These are phyloP conservation scores for Zizania palustris DNA, from an alignment of 202 grass and related monocot species.

Conservation along the genomic window DNA sequence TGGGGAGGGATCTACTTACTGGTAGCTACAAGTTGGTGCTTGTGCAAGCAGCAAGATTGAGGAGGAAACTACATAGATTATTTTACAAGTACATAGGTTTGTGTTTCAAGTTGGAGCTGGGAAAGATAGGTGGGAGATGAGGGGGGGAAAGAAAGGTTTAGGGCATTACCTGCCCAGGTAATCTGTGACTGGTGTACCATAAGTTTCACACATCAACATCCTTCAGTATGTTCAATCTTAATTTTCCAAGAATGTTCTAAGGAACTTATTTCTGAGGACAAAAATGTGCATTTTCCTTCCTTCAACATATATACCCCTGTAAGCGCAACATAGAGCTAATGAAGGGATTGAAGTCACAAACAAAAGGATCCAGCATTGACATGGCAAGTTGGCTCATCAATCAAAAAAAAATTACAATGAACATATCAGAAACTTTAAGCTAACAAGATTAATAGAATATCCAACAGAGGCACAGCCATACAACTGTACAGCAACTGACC, in stretches of 20 bases:
- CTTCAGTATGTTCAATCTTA: slow-evolving; percentile 4
- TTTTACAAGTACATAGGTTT: slow-evolving; percentile 44
- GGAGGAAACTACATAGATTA: slow-evolving; percentile 27
- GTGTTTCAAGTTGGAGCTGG: slow-evolving; percentile 43
- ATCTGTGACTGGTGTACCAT: slow-evolving; percentile 40
- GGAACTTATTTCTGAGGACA: not conserved
- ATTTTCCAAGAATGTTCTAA: not conserved
- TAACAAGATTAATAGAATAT: not conserved
- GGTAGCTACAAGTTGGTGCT: not conserved
- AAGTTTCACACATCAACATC: slow-evolving; percentile 45
- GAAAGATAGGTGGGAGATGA: slow-evolving; percentile 28
- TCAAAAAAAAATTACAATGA: not conserved
- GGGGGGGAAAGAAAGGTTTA: slow-evolving; percentile 28
- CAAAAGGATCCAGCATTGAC: not conserved
- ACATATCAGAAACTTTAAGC: not conserved
- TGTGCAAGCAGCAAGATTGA: slow-evolving; percentile 1
- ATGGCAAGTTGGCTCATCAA: not conserved
- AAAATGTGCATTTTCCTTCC: not conserved
- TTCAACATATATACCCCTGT: not conserved
- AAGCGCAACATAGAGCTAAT: not conserved
- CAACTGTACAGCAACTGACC: slow-evolving; percentile 33
- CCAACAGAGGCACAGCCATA: slow-evolving; percentile 6
- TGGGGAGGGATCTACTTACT: not conserved
- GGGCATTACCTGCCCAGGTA: slow-evolving; percentile 34
- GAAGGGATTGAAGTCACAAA: too few species aligned